Conservation (phyloP, 2,329 filamentous ascomycete species). For the Fusarium staphyleae region DNA sequence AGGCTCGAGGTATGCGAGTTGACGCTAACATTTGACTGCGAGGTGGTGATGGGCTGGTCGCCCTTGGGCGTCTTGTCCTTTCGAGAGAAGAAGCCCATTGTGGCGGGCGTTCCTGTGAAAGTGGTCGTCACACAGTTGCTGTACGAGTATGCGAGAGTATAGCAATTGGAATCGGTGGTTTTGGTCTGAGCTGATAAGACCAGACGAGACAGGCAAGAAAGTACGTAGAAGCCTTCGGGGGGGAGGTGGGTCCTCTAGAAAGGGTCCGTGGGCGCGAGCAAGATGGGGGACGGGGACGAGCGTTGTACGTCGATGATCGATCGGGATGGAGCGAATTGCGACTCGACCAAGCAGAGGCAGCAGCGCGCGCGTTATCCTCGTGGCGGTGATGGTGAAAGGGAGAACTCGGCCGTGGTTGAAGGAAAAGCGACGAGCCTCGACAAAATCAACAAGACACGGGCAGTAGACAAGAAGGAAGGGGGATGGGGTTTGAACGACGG, state of each 20-base stretch:
- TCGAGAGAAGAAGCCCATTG: slow-evolving; percentile 65
- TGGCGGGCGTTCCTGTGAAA: slow-evolving; percentile 29
- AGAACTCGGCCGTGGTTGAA: slow-evolving; percentile 5
- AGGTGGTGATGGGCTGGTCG: slow-evolving; percentile 52
- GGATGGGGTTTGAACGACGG: slow-evolving; percentile 35
- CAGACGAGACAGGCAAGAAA: slow-evolving; percentile 34
- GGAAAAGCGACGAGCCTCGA: slow-evolving; percentile 11
- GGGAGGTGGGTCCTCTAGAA: slow-evolving; percentile 35
- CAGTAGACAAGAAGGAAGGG: slow-evolving; percentile 31
- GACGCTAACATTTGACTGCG: slow-evolving; percentile 59
- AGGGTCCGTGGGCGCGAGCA: slow-evolving; percentile 31
- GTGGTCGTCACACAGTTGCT: slow-evolving; percentile 14
- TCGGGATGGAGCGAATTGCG: slow-evolving; percentile 34
- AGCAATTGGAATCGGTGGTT: slow-evolving; percentile 14
- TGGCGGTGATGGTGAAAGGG: slow-evolving; percentile 32
- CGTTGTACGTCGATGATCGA: slow-evolving; percentile 34
- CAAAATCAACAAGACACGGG: slow-evolving; percentile 13
- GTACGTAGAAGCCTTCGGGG: slow-evolving; percentile 27
- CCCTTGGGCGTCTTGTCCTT: slow-evolving; percentile 59
- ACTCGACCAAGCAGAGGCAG: slow-evolving; percentile 16
- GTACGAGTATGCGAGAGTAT: slow-evolving; percentile 11
- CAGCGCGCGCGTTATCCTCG: slow-evolving; percentile 20
- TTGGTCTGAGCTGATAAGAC: slow-evolving; percentile 35
- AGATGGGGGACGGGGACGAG: slow-evolving; percentile 27
- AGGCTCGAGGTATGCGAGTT: slow-evolving; percentile 58